phyloP scores from a whole-genome alignment of 2,329 filamentous ascomycete genomes.

The Fusarium praegraminearum region DNA sequence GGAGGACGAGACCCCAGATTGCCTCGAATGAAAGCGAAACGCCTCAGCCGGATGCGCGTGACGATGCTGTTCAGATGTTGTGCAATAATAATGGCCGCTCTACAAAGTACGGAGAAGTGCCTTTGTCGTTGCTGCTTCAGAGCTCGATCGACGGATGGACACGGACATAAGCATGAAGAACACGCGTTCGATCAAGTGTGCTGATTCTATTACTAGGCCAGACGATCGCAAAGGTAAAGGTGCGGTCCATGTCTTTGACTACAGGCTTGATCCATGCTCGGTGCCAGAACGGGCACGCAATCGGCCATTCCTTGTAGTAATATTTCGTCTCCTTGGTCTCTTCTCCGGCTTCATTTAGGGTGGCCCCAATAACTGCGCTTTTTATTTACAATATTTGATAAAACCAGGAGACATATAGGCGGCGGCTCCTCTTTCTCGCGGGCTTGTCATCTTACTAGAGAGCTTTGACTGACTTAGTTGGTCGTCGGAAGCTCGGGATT shows the following conservation, averaged over 20 bases:
- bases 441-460: constrained; percentile 1
- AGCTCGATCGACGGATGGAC: constrained; percentile 1
- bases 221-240: constrained; percentile 26
- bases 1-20: not conserved
- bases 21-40: constrained; percentile 30
- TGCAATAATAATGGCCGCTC: constrained; percentile 15
- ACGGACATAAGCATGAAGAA: constrained; percentile 12
- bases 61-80: constrained; percentile 10
- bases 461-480: constrained; percentile 1
- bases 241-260: constrained; percentile 20
- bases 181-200: constrained; percentile 22
- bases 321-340: constrained; percentile 31
- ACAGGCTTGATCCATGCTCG: constrained; percentile 35
- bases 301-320: constrained; percentile 27
- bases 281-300: constrained; percentile 32
- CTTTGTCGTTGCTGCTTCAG: constrained; percentile 1
- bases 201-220: constrained; percentile 30
- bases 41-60: constrained; percentile 35
- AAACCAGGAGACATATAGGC: constrained; percentile 34
- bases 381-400: constrained; percentile 18
- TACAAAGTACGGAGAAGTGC: not conserved
- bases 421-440: constrained; percentile 24
- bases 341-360: constrained; percentile 32
- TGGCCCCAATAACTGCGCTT: constrained; percentile 23
- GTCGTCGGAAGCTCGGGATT: constrained; percentile 1